Evolutionary conservation across 257 asterid genomes (phyloP), one percentile per base, ranked within the genome.

Genomic region (Fraxinus cuspidata): DNA sequence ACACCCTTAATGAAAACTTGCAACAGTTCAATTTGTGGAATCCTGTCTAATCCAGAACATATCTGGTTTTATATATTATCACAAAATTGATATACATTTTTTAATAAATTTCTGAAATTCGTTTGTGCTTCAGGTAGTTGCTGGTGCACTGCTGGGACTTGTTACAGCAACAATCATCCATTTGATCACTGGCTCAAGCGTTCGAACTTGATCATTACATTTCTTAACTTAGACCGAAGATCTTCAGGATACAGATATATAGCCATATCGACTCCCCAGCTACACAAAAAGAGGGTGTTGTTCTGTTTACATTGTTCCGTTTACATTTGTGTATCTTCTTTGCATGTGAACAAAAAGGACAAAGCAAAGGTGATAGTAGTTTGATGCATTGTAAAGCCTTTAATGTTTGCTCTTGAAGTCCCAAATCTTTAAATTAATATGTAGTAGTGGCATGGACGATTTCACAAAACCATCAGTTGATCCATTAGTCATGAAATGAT

Each of bases 131-230:
- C 92, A 93, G 98, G 98, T 92, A 60, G 84, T 84, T 85, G 97
- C 94, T 56, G 98, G 96, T 80, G 93, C 92, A 56, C 44, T 89
- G 29, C 83, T 92, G 65, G 98, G 96, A 76, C 58, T 87, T 27
- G 25, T 77, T 69, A 90, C 90, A 19, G 88, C 96, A 71, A 60
- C 84, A 65, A 71, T 81, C 49, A 51, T 88, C 66, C 79, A 84
- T 85, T 74, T 88, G 79, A 86, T 91, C 58, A 56, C 53, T 29
- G 74, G 83, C 73, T 67, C 79, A 28, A 75, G 78, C 69, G 65
- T 35, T 86, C 73, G 72, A 80, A 84, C 85, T 58, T 85, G 86
- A 90, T 38, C 44, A 37, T 25, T 60, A 25, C 68, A 60, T 21
- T 23, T 53, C 65, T 27, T 6, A 32, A 63, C 18, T 63, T 63